Evolutionary conservation across 2,329 filamentous ascomycete species (phyloP), one percentile per base, ranked within the genome.

Genomic region (Erysiphe neolycopersici): DNA sequence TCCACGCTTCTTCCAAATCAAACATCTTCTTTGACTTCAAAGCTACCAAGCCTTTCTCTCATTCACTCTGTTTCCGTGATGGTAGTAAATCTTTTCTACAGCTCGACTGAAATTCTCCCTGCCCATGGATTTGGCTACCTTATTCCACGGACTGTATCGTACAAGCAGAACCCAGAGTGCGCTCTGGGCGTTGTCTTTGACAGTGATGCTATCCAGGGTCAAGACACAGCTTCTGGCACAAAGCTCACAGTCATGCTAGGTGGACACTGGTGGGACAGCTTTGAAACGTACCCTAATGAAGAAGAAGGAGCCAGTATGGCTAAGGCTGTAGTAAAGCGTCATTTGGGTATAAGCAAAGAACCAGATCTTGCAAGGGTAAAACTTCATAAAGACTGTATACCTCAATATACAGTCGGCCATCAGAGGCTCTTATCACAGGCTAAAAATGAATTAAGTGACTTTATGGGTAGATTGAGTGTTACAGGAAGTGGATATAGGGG

Each of bases 171-270:
- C 56, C 79, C 81, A 1, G 81, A 92, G 58, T 70, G 73, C 47
- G 80, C 78, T 0, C 73, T 98, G 5, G 89, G 89, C 48, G 85
- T 95, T 43, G 79, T 95, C 47, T 95, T 95, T 59, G 84, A 93
- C 59, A 81, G 76, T 16, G 46, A 58, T 42, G 51, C 53, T 31
- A 45, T 62, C 29, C 48, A 55, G 44, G 68, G 67, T 16, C 65
- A 70, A 51, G 71, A 78, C 55, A 64, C 61, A 4, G 64, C 59
- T 1, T 22, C 48, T 12, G 83, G 81, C 19, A 92, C 83, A 13
- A 93, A 92, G 58, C 61, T 95, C 43, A 93, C 87, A 14, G 80
- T 95, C 52, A 92, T 98, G 74, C 64, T 98, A 45, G 89, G 89
- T 46, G 89, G 89, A 1, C 84, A 94, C 61, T 83, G 81, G 69